phyloP scores from a whole-genome alignment of 2,329 filamentous ascomycete species.

The Sclerotinia trifoliorum region DNA sequence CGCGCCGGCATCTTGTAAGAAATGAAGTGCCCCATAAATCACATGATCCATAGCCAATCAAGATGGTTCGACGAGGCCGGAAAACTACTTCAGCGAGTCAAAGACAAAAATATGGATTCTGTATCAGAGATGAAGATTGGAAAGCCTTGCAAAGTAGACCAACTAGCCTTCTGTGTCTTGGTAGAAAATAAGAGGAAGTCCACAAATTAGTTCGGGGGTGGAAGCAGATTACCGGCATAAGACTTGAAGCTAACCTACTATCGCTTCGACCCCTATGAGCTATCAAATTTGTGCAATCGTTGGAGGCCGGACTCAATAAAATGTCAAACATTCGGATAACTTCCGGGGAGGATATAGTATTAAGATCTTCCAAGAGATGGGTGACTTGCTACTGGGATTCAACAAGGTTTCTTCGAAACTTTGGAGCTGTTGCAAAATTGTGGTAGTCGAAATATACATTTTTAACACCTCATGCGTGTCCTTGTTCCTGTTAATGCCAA shows the following conservation, averaged over 20 bases:
- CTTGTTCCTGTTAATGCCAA: neutral
- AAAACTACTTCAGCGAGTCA: neutral
- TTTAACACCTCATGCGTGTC: neutral
- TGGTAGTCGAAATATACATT: neutral
- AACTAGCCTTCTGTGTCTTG: conserved; percentile 4
- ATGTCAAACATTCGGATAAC: neutral
- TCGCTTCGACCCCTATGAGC: neutral
- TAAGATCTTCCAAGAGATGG: neutral
- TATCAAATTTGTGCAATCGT: neutral
- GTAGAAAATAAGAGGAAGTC: neutral
- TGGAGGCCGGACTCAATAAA: neutral
- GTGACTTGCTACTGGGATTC: neutral
- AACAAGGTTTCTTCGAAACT: neutral
- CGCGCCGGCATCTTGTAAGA: neutral
- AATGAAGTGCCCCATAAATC: conserved; percentile 5
- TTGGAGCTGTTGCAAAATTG: neutral
- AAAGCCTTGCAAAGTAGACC: neutral
- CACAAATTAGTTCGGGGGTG: neutral
- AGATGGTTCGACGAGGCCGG: conserved; percentile 5
- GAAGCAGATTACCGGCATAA: neutral
- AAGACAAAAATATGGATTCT: conserved; percentile 5
- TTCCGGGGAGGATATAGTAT: neutral
- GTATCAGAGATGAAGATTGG: neutral
- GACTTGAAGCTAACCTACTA: neutral
- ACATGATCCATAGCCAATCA: conserved; percentile 9